Evolutionary conservation across 495 filamentous ascomycete species (phyloP).

Genomic region (Staphylotrichum tortipilum): DNA sequence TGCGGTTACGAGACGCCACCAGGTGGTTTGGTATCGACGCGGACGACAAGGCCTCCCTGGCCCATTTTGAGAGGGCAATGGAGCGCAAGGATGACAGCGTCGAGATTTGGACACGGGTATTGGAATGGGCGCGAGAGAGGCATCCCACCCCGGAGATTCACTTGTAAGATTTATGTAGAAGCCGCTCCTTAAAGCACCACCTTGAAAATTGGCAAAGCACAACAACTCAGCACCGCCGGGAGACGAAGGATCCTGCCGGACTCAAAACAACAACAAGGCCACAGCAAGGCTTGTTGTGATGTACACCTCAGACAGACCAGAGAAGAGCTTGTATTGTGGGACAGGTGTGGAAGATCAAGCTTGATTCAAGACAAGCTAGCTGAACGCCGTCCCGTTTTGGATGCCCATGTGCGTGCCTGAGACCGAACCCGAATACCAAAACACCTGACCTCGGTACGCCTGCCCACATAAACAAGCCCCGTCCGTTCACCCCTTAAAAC

Average conservation of each 20-base stretch:
- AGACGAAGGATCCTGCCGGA: too few species aligned
- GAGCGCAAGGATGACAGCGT: slow-evolving; percentile 33
- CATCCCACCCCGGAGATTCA: background rate
- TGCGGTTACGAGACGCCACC: slow-evolving; percentile 29
- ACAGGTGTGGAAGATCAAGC: slow-evolving; percentile 17
- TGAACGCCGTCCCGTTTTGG: slow-evolving; percentile 32
- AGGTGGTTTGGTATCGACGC: slow-evolving; percentile 35
- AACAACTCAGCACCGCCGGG: too few species aligned
- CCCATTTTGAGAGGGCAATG: slow-evolving; percentile 14
- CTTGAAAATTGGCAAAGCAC: too few species aligned
- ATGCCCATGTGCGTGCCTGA: slow-evolving; percentile 22
- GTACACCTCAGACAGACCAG: too few species aligned
- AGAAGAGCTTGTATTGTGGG: slow-evolving; percentile 15
- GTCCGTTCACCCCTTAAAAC: slow-evolving; percentile 48
- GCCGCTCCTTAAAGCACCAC: too few species aligned
- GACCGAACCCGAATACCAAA: slow-evolving; percentile 26
- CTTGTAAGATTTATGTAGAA: too few species aligned
- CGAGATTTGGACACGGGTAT: slow-evolving; percentile 34
- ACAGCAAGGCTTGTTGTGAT: too few species aligned
- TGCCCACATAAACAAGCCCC: slow-evolving; percentile 17
- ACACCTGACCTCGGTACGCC: slow-evolving; percentile 21
- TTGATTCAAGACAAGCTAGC: slow-evolving; percentile 31
- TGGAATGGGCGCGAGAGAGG: slow-evolving; percentile 33
- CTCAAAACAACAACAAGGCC: background rate
- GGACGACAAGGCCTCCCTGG: slow-evolving; percentile 13